Evolutionary conservation across 306 rosid genomes (phyloP).

Genomic region (Cotoneaster glaucophyllus): DNA sequence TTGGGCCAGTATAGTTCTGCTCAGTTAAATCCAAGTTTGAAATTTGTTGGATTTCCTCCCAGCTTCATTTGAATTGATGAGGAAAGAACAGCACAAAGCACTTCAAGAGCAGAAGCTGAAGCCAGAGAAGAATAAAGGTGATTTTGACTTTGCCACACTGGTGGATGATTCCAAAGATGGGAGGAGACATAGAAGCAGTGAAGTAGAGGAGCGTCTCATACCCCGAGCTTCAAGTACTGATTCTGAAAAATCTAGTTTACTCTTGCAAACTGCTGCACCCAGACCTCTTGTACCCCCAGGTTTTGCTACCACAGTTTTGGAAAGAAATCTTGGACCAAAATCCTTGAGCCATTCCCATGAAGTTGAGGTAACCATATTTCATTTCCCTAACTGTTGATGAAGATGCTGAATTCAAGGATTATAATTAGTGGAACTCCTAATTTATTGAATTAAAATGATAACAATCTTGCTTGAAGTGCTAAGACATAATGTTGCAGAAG

Average conservation of each 20-base stretch:
- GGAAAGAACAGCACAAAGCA: conserved; percentile 85
- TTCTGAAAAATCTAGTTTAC: conserved; percentile 44
- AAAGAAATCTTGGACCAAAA: conserved; percentile 45
- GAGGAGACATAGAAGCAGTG: conserved; percentile 40
- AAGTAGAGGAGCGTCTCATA: conserved; percentile 36
- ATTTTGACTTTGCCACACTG: conserved; percentile 50
- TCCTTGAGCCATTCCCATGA: conserved; percentile 30
- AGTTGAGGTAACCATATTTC: conserved; percentile 48
- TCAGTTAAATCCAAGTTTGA: conserved; percentile 13
- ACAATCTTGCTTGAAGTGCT: not conserved
- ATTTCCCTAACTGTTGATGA: not conserved
- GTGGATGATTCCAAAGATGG: conserved; percentile 44
- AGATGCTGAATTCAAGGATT: not conserved
- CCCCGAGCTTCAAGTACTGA: conserved; percentile 43
- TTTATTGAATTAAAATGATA: not conserved
- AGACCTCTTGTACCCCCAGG: conserved; percentile 99
- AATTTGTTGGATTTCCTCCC: conserved; percentile 30
- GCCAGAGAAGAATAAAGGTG: conserved; percentile 45
- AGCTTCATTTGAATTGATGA: conserved; percentile 88
- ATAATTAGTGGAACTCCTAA: not conserved
- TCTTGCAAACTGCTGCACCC: conserved; percentile 45
- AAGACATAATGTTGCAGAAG: not conserved
- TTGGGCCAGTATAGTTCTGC: conserved; percentile 6
- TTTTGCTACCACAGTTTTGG: conserved; percentile 52
- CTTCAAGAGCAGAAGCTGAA: conserved; percentile 63